A percentile compares a stretch with the other conserved stretches of the same genome.
These are phyloP conservation scores for Secale cereale DNA, from an alignment of 176 grass and related monocot species.

Conservation along the genomic window DNA sequence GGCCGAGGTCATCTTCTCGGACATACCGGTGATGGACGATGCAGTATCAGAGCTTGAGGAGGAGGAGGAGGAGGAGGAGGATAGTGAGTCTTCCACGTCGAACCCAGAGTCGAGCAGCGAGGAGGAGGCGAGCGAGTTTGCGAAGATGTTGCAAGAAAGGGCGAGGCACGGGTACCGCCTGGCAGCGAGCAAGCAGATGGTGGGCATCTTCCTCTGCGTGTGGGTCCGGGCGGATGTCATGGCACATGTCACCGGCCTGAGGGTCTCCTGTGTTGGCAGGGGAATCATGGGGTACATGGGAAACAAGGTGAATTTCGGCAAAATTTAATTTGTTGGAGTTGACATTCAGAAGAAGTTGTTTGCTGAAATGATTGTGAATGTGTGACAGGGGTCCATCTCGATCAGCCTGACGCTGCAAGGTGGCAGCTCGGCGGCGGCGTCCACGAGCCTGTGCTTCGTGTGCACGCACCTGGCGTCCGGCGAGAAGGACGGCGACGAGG, in stretches of 20 bases:
- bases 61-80: neutral
- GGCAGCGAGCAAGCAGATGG: conserved; percentile 84
- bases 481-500: conserved; percentile 87
- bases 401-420: conserved; percentile 66
- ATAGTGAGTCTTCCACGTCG: neutral
- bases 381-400: conserved; percentile 67
- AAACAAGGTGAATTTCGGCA: conserved; percentile 55
- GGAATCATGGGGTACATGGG: conserved; percentile 98
- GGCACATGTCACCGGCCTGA: conserved; percentile 35
- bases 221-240: conserved; percentile 60
- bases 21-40: conserved; percentile 23
- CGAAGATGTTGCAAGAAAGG: neutral
- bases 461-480: conserved; percentile 92
- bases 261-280: conserved; percentile 63
- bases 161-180: conserved; percentile 21
- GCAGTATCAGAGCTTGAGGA: neutral
- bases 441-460: conserved; percentile 69
- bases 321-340: neutral
- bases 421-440: neutral
- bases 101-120: conserved; percentile 42
- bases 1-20: conserved; percentile 42
- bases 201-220: conserved; percentile 87
- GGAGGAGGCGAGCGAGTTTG: conserved; percentile 16
- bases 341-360: neutral
- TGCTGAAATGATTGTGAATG: neutral